Percentiles rank a stretch among this genome's conserved stretches.
Conservation (phyloP, 164 flowering plant species). For the Vitis riparia region DNA sequence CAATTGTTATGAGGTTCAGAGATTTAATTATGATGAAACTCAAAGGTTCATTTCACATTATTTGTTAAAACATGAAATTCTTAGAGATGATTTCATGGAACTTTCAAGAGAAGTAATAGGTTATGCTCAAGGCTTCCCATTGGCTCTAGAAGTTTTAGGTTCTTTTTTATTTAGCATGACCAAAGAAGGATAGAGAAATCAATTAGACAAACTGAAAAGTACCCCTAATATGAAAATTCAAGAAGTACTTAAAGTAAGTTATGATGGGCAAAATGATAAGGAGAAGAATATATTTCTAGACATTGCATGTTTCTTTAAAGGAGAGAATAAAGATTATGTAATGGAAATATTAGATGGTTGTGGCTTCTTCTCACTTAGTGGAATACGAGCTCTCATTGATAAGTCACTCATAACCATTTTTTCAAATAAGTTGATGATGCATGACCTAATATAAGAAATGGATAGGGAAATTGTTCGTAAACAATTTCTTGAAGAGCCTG, state of each 20-base stretch:
- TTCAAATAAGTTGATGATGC: not conserved
- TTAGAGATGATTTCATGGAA: not conserved
- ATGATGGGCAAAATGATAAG: not conserved
- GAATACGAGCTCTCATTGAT: conserved; percentile 1
- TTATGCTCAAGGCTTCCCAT: not conserved
- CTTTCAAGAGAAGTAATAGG: not conserved
- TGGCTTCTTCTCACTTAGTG: not conserved
- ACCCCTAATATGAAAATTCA: not conserved
- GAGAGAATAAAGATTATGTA: conserved; percentile 1
- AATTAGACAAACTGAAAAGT: not conserved
- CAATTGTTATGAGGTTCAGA: not conserved
- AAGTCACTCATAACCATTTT: conserved; percentile 4
- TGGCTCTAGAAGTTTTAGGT: conserved; percentile 6
- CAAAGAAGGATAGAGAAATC: not conserved
- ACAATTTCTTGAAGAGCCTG: conserved; percentile 2
- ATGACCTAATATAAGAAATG: conserved; percentile 13
- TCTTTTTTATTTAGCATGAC: not conserved
- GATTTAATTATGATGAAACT: not conserved
- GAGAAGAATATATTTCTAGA: not conserved
- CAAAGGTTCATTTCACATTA: not conserved
- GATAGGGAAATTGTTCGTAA: conserved; percentile 16
- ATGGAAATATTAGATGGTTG: not conserved
- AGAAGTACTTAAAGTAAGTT: not conserved
- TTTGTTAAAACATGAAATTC: not conserved
- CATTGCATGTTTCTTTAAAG: conserved; percentile 7